Conservation (phyloP, 2,329 filamentous ascomycete species). For the Lasiodiplodia sp. region DNA sequence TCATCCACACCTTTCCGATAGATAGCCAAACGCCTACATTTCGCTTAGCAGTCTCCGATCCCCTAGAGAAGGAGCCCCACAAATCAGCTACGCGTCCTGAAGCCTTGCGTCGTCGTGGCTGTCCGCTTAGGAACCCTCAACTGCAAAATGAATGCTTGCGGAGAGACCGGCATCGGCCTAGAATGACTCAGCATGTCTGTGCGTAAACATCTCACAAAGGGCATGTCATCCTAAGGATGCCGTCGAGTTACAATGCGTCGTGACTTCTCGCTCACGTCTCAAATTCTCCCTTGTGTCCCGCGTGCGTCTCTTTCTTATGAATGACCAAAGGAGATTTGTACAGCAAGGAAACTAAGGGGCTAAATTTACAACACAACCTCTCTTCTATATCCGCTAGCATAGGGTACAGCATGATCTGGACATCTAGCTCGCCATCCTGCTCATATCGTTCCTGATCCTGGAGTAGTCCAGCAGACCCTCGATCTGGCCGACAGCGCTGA, state of each 20-base stretch:
- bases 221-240: background rate
- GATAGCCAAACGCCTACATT: background rate
- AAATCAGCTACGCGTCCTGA: background rate
- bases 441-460: conserved; percentile 83
- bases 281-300: background rate
- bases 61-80: background rate
- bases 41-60: background rate
- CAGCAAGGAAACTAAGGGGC: conserved; percentile 31
- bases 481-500: conserved; percentile 91
- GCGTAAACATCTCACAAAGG: background rate
- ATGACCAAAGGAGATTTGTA: conserved; percentile 28
- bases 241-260: background rate
- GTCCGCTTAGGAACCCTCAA: no score
- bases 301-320: conserved; percentile 21
- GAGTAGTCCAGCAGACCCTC: conserved; percentile 84
- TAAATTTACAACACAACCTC: conserved; percentile 31
- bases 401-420: conserved; percentile 12
- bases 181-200: background rate
- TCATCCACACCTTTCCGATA: conserved; percentile 6
- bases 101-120: background rate
- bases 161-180: background rate
- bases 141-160: background rate
- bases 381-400: conserved; percentile 28
- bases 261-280: background rate
- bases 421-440: conserved; percentile 61